Evolutionary conservation across 192 early-diverging fungal species (phyloP).

Genomic region (Coemansia interrupta): DNA sequence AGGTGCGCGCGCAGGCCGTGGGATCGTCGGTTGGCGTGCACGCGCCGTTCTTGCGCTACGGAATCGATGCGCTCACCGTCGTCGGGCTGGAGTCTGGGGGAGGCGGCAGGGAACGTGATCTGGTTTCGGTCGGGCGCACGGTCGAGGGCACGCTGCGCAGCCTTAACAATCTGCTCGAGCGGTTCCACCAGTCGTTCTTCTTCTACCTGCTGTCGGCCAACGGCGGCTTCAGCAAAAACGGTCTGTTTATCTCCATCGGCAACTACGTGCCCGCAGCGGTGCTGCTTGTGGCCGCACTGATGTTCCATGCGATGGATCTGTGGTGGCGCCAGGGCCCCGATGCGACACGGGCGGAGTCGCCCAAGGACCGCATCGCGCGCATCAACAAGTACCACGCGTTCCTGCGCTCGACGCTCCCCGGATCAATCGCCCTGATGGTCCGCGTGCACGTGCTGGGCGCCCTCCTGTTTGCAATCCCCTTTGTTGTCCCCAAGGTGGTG

Average conservation of each 20-base stretch:
- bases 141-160: slow-evolving; percentile 80
- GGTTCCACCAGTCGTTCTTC: slow-evolving; percentile 94
- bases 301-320: slow-evolving; percentile 62
- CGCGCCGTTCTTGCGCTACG: slow-evolving; percentile 58
- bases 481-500: slow-evolving; percentile 19
- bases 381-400: slow-evolving; percentile 43
- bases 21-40: slow-evolving; percentile 37
- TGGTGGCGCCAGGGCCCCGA: slow-evolving; percentile 51
- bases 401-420: slow-evolving; percentile 32
- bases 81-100: slow-evolving; percentile 15
- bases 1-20: slow-evolving; percentile 40
- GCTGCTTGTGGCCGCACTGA: slow-evolving; percentile 69
- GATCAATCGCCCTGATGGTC: slow-evolving; percentile 19
- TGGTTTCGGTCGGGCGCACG: slow-evolving; percentile 48
- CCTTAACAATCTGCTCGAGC: slow-evolving; percentile 88
- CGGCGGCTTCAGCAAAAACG: too few relatives aligned
- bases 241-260: slow-evolving; percentile 78
- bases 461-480: slow-evolving; percentile 24
- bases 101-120: slow-evolving; percentile 5
- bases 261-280: slow-evolving; percentile 84
- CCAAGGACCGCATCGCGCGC: slow-evolving; percentile 38
- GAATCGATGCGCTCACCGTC: slow-evolving; percentile 75
- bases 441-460: slow-evolving; percentile 51
- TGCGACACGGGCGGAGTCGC: slow-evolving; percentile 27
- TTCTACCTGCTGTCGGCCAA: slow-evolving; percentile 84